Conservation (phyloP, 345 rosid genomes). For the Linum usitatissimum region DNA sequence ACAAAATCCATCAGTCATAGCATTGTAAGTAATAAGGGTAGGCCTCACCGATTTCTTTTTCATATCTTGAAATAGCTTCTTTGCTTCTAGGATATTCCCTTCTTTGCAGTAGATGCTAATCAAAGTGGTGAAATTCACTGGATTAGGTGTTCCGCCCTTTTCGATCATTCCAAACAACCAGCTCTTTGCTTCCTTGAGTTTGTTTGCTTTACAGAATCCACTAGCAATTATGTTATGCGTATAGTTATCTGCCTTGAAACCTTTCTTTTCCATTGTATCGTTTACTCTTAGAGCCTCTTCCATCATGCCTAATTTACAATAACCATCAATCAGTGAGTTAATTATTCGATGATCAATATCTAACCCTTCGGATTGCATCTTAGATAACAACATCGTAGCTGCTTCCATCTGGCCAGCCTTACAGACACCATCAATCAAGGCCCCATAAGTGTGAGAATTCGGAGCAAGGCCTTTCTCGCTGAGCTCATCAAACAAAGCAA, state of each 20-base stretch:
- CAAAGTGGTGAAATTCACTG: slow-evolving; percentile 52
- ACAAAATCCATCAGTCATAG: slow-evolving; percentile 50
- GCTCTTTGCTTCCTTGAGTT: slow-evolving; percentile 55
- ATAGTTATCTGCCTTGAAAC: slow-evolving; percentile 49
- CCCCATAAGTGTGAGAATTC: slow-evolving; percentile 55
- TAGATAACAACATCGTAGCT: slow-evolving; percentile 51
- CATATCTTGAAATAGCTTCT: slow-evolving; percentile 54
- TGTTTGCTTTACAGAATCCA: slow-evolving; percentile 43
- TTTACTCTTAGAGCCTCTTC: slow-evolving; percentile 49
- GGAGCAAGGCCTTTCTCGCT: slow-evolving; percentile 50
- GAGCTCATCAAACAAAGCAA: slow-evolving; percentile 67
- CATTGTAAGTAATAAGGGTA: slow-evolving; percentile 46
- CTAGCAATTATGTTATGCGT: slow-evolving; percentile 54
- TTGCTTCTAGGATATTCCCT: slow-evolving; percentile 69
- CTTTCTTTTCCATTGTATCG: slow-evolving; percentile 61
- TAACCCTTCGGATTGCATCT: slow-evolving; percentile 57
- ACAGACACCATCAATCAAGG: slow-evolving; percentile 68
- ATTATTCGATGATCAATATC: slow-evolving; percentile 43
- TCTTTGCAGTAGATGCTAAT: slow-evolving; percentile 70
- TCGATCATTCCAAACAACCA: slow-evolving; percentile 52
- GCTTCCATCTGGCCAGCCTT: slow-evolving; percentile 67
- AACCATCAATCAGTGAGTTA: slow-evolving; percentile 62
- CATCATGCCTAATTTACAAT: slow-evolving; percentile 51
- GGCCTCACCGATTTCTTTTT: slow-evolving; percentile 41
- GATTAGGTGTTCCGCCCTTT: slow-evolving; percentile 35